Evolutionary conservation across 75 land plant species (phyloP).

Genomic region (Chamaecyparis obtusa): DNA sequence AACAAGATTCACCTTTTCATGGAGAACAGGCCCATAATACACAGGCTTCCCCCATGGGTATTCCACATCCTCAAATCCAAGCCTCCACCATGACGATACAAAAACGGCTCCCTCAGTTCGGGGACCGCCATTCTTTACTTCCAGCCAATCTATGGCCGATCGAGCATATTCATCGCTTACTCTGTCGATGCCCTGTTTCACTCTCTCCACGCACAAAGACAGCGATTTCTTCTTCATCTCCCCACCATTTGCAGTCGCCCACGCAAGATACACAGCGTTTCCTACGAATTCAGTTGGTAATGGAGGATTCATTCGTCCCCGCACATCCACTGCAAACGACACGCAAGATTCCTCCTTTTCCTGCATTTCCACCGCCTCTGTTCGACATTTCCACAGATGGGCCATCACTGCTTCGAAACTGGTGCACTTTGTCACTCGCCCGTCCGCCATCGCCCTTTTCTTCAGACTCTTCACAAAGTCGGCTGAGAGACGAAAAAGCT

Average conservation of each 20-base stretch:
- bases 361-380: neutral
- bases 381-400: slow-evolving; percentile 19
- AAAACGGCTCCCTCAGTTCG: neutral
- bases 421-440: slow-evolving; percentile 1
- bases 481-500: slow-evolving; percentile 3
- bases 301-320: slow-evolving; percentile 21
- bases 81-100: slow-evolving; percentile 7
- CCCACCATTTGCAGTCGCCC: slow-evolving; percentile 12
- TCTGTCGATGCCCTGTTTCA: slow-evolving; percentile 25
- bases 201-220: slow-evolving; percentile 15
- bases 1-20: neutral
- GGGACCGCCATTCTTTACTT: neutral
- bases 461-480: neutral
- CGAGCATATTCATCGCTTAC: slow-evolving; percentile 31
- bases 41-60: slow-evolving; percentile 21
- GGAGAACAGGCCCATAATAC: slow-evolving; percentile 1
- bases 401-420: slow-evolving; percentile 17
- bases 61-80: slow-evolving; percentile 12
- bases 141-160: slow-evolving; percentile 25
- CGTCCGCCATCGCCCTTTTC: neutral
- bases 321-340: slow-evolving; percentile 32
- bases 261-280: slow-evolving; percentile 37
- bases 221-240: slow-evolving; percentile 23
- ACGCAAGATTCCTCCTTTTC: slow-evolving; percentile 16
- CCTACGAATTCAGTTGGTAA: slow-evolving; percentile 27